A percentile compares a stretch with the other conserved stretches of the same genome.
Conservation (phyloP, 148 eudicot species). For the Polygonum maritimum region DNA sequence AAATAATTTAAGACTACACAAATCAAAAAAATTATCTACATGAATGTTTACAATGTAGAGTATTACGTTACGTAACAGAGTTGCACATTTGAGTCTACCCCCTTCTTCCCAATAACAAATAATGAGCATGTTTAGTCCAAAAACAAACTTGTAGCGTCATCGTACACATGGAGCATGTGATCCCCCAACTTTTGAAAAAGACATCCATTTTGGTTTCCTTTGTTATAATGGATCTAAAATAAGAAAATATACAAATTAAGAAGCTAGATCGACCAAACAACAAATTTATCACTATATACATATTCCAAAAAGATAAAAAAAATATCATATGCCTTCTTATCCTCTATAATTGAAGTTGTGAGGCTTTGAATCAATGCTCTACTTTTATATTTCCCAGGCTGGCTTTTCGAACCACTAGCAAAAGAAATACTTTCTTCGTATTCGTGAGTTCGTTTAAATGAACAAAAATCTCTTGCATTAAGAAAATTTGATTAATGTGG, state of each 20-base stretch:
- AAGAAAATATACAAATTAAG: not conserved
- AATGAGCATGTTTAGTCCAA: not conserved
- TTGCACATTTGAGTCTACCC: no score
- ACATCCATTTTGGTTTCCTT: not conserved
- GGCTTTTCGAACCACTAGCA: not conserved
- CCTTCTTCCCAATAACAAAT: not conserved
- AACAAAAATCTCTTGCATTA: no score
- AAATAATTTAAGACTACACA: no score
- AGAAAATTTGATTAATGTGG: no score
- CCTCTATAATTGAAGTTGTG: not conserved
- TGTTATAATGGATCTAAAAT: not conserved
- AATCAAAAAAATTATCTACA: no score
- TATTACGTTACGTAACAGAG: no score
- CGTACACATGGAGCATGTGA: constrained; percentile 7
- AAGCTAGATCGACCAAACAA: not conserved
- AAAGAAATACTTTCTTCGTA: not conserved
- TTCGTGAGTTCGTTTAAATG: no score
- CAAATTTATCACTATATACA: not conserved
- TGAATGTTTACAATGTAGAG: no score
- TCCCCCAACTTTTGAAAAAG: not conserved
- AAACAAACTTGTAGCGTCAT: not conserved
- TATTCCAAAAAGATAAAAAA: constrained; percentile 3
- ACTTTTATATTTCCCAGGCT: not conserved
- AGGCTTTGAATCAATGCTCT: not conserved
- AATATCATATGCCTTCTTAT: not conserved